These are phyloP conservation scores for Austroboletus eburneus DNA, from an alignment of 768 basidiomycete species.

Conservation along the genomic window DNA sequence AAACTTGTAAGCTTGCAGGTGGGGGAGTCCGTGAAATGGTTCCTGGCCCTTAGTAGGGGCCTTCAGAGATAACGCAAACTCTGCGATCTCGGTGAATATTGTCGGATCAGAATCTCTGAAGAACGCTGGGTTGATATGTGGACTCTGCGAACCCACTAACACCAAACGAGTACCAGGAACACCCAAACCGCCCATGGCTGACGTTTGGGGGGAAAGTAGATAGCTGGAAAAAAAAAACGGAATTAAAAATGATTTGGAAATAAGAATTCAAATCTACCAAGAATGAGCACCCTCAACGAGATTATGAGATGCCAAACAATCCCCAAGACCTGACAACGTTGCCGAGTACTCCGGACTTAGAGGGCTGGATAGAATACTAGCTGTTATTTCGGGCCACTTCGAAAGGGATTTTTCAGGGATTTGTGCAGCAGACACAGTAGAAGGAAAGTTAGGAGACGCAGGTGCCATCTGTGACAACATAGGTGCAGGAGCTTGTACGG, in stretches of 20 bases:
- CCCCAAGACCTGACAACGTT: conserved; percentile 80
- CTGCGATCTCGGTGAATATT: conserved; percentile 84
- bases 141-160: conserved; percentile 68
- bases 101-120: conserved; percentile 68
- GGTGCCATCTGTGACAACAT: conserved; percentile 45
- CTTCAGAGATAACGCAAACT: conserved; percentile 84
- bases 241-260: conserved; percentile 2
- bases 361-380: conserved; percentile 78
- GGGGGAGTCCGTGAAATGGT: conserved; percentile 72
- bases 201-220: conserved; percentile 79
- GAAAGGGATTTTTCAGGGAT: conserved; percentile 62
- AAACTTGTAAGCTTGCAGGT: conserved; percentile 85
- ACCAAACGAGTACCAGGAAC: conserved; percentile 62
- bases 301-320: conserved; percentile 66
- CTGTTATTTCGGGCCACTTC: conserved; percentile 83
- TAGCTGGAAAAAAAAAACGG: conserved; percentile 58
- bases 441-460: conserved; percentile 58
- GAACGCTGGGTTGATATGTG: conserved; percentile 46
- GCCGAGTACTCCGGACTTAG: conserved; percentile 63
- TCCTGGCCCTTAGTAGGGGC: conserved; percentile 81
- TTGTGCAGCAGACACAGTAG: conserved; percentile 37
- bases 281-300: conserved; percentile 85
- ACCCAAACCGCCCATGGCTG: conserved; percentile 68
- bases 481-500: conserved; percentile 37
- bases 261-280: conserved; percentile 52